phyloP scores from a whole-genome alignment of 768 basidiomycete species.

The Artomyces pyxidatus region DNA sequence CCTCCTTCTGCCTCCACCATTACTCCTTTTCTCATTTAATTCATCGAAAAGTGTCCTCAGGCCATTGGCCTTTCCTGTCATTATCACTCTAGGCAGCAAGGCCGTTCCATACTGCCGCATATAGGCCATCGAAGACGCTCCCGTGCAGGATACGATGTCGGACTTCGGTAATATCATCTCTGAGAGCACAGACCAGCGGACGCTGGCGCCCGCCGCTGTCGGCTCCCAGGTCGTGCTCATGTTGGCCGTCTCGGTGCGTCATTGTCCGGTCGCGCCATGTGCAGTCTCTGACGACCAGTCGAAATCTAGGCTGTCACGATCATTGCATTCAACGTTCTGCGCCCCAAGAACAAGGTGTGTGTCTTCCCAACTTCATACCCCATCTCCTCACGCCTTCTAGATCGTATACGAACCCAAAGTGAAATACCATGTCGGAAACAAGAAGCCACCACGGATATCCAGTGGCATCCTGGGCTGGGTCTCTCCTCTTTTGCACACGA shows the following conservation, averaged over 20 bases:
- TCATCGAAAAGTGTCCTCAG: too few relatives aligned
- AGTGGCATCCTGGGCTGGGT: conserved; percentile 87
- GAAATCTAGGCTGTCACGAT: conserved; percentile 51
- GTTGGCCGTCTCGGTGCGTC: conserved; percentile 61
- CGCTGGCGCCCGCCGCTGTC: conserved; percentile 75
- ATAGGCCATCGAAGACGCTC: too few relatives aligned
- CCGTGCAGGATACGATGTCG: too few relatives aligned
- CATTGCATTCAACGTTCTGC: conserved; percentile 72
- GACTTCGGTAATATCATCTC: conserved; percentile 25
- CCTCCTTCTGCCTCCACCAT: too few relatives aligned
- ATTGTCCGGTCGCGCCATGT: neutral
- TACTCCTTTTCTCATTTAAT: too few relatives aligned
- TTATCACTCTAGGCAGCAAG: too few relatives aligned
- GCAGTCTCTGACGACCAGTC: neutral
- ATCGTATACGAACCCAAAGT: conserved; percentile 90
- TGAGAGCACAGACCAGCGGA: conserved; percentile 33
- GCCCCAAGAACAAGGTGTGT: conserved; percentile 81
- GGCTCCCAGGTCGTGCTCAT: conserved; percentile 72
- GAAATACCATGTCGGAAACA: conserved; percentile 78
- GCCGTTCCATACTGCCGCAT: too few relatives aligned
- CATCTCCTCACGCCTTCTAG: conserved; percentile 27
- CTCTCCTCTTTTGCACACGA: conserved; percentile 71
- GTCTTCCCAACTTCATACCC: neutral
- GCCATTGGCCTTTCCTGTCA: too few relatives aligned
- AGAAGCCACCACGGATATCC: conserved; percentile 72